These are phyloP conservation scores for Vanrija sp. DNA, from an alignment of 1,284 basidiomycete species.

Conservation along the genomic window DNA sequence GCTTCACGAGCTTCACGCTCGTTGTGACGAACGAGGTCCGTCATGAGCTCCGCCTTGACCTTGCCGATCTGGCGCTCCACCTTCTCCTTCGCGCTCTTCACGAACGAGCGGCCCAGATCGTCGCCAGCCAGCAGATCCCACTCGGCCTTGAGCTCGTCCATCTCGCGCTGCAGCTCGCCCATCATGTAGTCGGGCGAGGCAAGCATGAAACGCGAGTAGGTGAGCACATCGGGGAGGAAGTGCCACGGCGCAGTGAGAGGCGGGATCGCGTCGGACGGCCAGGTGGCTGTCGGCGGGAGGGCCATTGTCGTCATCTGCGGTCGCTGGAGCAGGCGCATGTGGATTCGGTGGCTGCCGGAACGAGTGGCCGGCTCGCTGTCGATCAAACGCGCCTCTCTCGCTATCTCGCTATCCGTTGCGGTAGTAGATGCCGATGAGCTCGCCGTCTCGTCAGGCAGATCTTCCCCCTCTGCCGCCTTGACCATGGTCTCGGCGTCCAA, in stretches of 20 bases:
- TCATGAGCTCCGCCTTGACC: slow-evolving; percentile 65
- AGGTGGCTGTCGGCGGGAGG: slow-evolving; percentile 81
- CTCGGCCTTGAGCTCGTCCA: slow-evolving; percentile 60
- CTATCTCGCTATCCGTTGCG: too few species aligned
- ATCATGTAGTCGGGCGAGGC: slow-evolving; percentile 82
- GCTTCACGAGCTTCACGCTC: slow-evolving; percentile 40
- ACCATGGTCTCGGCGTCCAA: slow-evolving; percentile 43
- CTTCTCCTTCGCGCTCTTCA: slow-evolving; percentile 72
- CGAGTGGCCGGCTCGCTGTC: slow-evolving; percentile 32
- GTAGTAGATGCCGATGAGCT: not conserved
- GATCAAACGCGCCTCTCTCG: slow-evolving; percentile 22
- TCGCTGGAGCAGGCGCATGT: slow-evolving; percentile 86
- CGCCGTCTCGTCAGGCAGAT: slow-evolving; percentile 6
- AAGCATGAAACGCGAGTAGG: slow-evolving; percentile 92
- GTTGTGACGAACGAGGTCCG: slow-evolving; percentile 48
- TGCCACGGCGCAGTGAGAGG: slow-evolving; percentile 85
- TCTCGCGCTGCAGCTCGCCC: slow-evolving; percentile 66
- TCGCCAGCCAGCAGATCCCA: slow-evolving; percentile 64
- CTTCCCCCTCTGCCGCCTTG: slow-evolving; percentile 26
- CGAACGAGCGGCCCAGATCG: slow-evolving; percentile 70
- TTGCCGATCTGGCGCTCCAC: slow-evolving; percentile 73
- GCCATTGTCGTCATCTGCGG: slow-evolving; percentile 95
- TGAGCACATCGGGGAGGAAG: slow-evolving; percentile 87
- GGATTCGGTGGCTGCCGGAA: slow-evolving; percentile 50
- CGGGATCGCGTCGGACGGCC: slow-evolving; percentile 89